phyloP scores from a whole-genome alignment of 371 early-diverging fungal species.

The Quaeritorhiza haematococci region DNA sequence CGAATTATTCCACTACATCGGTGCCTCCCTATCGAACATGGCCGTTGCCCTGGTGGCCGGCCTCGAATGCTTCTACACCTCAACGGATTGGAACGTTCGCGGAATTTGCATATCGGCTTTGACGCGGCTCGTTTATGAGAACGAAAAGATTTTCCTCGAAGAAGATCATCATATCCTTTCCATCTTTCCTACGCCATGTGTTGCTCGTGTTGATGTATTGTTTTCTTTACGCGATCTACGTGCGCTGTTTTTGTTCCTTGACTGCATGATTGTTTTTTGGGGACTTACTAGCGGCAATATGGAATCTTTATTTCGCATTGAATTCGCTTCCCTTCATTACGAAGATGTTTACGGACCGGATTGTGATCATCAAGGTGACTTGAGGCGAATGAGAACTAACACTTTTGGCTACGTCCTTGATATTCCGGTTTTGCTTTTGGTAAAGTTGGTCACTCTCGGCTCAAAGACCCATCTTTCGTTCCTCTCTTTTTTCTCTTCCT shows the following conservation, averaged over 20 bases:
- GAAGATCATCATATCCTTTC: conserved; percentile 37
- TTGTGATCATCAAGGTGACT: conserved; percentile 38
- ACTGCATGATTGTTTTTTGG: background rate
- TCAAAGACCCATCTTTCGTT: background rate
- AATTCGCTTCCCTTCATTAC: conserved; percentile 30
- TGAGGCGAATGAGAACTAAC: background rate
- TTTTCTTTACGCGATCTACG: no score
- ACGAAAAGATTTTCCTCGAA: conserved; percentile 40
- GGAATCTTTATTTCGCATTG: conserved; percentile 46
- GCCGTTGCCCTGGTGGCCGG: conserved; percentile 43
- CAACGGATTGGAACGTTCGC: conserved; percentile 35
- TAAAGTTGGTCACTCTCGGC: background rate
- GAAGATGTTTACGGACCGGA: conserved; percentile 41
- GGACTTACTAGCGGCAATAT: conserved; percentile 31
- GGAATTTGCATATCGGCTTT: conserved; percentile 45
- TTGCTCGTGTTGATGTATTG: no score
- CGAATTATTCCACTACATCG: conserved; percentile 38
- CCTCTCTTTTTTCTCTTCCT: background rate
- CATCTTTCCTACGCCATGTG: background rate
- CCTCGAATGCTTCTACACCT: conserved; percentile 42
- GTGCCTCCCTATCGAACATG: conserved; percentile 31
- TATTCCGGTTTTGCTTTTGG: no score
- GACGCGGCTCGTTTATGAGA: conserved; percentile 36
- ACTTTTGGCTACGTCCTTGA: background rate
- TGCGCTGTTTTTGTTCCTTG: background rate